phyloP scores from a whole-genome alignment of 1,139 yeast genomes.

The Geotrichum restrictum region DNA sequence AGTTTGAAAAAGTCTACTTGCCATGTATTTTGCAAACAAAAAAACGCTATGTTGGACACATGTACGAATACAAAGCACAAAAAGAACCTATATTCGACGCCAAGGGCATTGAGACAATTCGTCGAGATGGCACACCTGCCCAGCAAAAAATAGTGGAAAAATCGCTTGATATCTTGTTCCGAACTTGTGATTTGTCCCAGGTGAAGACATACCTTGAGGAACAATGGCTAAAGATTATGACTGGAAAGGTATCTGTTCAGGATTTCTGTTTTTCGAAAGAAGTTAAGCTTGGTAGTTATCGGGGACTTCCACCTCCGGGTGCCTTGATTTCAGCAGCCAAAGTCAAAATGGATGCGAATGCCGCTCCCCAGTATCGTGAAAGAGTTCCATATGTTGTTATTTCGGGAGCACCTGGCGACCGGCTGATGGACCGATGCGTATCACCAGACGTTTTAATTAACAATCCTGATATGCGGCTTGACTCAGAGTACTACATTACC shows the following conservation, averaged over 20 bases:
- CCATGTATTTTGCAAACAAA: conserved; percentile 81
- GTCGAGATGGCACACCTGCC: conserved; percentile 93
- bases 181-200: conserved; percentile 62
- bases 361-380: conserved; percentile 84
- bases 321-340: conserved; percentile 69
- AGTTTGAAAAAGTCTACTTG: conserved; percentile 88
- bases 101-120: conserved; percentile 89
- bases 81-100: conserved; percentile 74
- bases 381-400: conserved; percentile 83
- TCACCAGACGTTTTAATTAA: conserved; percentile 68
- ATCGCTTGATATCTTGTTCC: conserved; percentile 63
- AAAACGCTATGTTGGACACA: conserved; percentile 84
- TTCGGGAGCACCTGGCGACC: conserved; percentile 58
- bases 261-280: conserved; percentile 93
- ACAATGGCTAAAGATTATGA: conserved; percentile 63
- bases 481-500: conserved; percentile 77
- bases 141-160: conserved; percentile 79
- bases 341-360: conserved; percentile 60
- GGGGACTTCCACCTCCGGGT: conserved; percentile 77
- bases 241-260: conserved; percentile 59
- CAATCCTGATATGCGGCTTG: conserved; percentile 47
- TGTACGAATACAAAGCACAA: conserved; percentile 60
- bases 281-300: conserved; percentile 79
- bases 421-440: conserved; percentile 74
- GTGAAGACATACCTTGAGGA: conserved; percentile 62